phyloP scores from a whole-genome alignment of 1,284 basidiomycete genomes.

The Cerrena zonata region DNA sequence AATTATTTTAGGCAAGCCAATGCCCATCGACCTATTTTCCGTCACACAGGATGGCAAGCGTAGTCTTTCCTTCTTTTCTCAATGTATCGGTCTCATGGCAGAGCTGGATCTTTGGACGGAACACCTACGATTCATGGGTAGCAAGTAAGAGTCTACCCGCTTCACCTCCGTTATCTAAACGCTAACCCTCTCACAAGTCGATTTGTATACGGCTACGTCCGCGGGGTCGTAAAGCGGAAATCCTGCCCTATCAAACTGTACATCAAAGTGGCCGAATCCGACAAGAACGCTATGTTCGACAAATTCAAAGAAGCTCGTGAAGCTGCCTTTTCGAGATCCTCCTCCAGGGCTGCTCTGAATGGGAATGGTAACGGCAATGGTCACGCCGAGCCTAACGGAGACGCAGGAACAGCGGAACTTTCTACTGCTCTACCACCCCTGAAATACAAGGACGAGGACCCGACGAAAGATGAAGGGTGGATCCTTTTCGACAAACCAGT shows the following conservation, averaged over 20 bases:
- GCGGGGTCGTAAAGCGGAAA: constrained; percentile 66
- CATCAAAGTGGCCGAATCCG: constrained; percentile 63
- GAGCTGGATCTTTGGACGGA: constrained; percentile 88
- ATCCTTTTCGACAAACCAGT: constrained; percentile 66
- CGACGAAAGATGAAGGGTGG: constrained; percentile 51
- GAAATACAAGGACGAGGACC: constrained; percentile 33
- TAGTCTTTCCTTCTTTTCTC: constrained; percentile 86
- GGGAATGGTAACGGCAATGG: constrained; percentile 10
- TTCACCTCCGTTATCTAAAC: background rate
- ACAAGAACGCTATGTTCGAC: constrained; percentile 68
- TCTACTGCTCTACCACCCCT: constrained; percentile 35
- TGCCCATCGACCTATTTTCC: constrained; percentile 80
- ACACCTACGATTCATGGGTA: constrained; percentile 88
- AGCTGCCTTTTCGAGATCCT: background rate
- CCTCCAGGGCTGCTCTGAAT: background rate
- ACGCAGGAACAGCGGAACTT: background rate
- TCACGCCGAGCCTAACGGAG: background rate
- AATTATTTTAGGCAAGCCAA: constrained; percentile 45
- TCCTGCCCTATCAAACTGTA: constrained; percentile 67
- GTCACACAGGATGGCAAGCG: constrained; percentile 63
- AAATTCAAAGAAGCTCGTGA: background rate
- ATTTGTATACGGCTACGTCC: constrained; percentile 79
- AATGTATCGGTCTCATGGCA: constrained; percentile 86
- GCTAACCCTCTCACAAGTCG: constrained; percentile 36
- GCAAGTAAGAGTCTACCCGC: constrained; percentile 29